Percentiles rank a stretch among this genome's conserved stretches.
These are phyloP conservation scores for Calonectria hawksworthii DNA, from an alignment of 2,329 filamentous ascomycete genomes.

Conservation along the genomic window DNA sequence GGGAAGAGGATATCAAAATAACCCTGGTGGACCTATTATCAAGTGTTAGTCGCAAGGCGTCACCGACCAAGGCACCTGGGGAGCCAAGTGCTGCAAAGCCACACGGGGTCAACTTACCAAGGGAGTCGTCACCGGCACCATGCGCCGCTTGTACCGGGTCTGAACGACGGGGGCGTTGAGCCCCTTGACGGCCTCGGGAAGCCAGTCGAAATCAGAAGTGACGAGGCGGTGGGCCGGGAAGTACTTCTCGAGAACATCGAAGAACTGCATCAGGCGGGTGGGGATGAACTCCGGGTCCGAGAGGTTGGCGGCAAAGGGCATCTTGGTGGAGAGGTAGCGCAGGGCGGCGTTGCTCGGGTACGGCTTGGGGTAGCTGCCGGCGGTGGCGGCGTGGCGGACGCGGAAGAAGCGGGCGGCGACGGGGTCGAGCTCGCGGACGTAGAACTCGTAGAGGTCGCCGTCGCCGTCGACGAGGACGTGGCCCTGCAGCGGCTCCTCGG, in stretches of 20 bases:
- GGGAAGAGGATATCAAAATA: slow-evolving; percentile 99
- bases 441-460: slow-evolving; percentile 97
- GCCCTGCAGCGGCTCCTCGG: slow-evolving; percentile 87
- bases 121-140: slow-evolving; percentile 90
- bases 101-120: slow-evolving; percentile 78
- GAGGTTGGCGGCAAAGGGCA: slow-evolving; percentile 83
- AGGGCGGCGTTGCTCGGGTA: slow-evolving; percentile 67
- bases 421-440: slow-evolving; percentile 84
- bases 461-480: slow-evolving; percentile 86
- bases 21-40: slow-evolving; percentile 87
- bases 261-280: slow-evolving; percentile 96
- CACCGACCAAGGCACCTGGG: too few species aligned
- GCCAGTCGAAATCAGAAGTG: slow-evolving; percentile 88
- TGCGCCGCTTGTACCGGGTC: slow-evolving; percentile 88
- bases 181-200: slow-evolving; percentile 86
- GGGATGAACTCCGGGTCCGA: slow-evolving; percentile 93
- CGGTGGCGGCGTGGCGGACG: slow-evolving; percentile 83
- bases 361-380: slow-evolving; percentile 73
- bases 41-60: slow-evolving; percentile 21
- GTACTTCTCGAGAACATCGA: slow-evolving; percentile 87
- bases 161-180: slow-evolving; percentile 96
- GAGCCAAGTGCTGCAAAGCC: too few species aligned
- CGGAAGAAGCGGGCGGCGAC: slow-evolving; percentile 85
- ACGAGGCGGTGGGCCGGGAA: slow-evolving; percentile 93
- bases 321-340: slow-evolving; percentile 71